Conservation (phyloP, 495 filamentous ascomycete genomes). For the Penicillium paradoxum region DNA sequence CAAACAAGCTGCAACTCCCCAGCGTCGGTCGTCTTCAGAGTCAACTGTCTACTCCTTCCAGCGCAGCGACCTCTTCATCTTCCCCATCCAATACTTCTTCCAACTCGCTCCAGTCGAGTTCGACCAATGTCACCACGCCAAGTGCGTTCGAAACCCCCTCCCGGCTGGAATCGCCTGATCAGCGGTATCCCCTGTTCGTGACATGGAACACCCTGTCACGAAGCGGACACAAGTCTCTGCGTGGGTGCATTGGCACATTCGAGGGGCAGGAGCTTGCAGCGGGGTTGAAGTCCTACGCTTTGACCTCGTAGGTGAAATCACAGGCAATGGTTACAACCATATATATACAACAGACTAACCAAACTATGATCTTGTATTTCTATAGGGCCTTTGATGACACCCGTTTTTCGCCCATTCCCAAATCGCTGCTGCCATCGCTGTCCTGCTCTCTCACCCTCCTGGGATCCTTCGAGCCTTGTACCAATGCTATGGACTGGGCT, state of each 20-base stretch:
- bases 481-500: conserved; percentile 75
- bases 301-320: conserved; percentile 64
- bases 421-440: conserved; percentile 61
- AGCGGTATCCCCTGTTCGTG: conserved; percentile 71
- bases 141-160: conserved; percentile 29
- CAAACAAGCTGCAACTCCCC: conserved; percentile 27
- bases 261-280: conserved; percentile 66
- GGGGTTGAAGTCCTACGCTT: conserved; percentile 74
- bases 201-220: conserved; percentile 82
- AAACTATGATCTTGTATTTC: neutral
- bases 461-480: conserved; percentile 68
- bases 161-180: conserved; percentile 20
- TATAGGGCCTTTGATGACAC: conserved; percentile 78
- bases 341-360: neutral
- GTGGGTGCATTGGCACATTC: conserved; percentile 97
- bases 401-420: conserved; percentile 72
- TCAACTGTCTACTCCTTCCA: conserved; percentile 37
- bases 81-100: conserved; percentile 41
- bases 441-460: conserved; percentile 70
- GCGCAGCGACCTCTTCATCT: conserved; percentile 43
- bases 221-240: conserved; percentile 60
- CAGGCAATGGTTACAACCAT: neutral
- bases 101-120: conserved; percentile 33
- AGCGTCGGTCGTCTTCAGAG: conserved; percentile 33
- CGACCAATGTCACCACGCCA: conserved; percentile 44